Percentiles rank a stretch among this genome's conserved stretches.
Evolutionary conservation across 1,284 basidiomycete species (phyloP).

Genomic region (Trichosporon ovoides): DNA sequence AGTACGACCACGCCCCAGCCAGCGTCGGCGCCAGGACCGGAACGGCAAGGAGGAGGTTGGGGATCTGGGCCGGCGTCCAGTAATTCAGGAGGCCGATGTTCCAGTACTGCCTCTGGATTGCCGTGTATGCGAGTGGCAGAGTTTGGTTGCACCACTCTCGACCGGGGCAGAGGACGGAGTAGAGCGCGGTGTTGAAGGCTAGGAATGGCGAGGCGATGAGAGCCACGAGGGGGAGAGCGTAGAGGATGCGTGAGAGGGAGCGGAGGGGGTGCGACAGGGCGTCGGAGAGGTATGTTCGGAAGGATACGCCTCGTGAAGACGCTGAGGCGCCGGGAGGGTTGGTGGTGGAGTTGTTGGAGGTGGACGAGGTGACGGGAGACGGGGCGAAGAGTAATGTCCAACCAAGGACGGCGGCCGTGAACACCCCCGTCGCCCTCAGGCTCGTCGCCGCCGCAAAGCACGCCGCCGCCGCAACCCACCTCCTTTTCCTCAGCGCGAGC

Average conservation of each 20-base stretch:
- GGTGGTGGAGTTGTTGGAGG: too few species aligned
- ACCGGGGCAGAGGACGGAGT: conserved; percentile 59
- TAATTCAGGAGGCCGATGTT: conserved; percentile 77
- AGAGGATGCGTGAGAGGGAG: too few species aligned
- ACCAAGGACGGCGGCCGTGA: conserved; percentile 68
- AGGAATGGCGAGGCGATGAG: conserved; percentile 62
- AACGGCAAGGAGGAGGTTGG: conserved; percentile 76
- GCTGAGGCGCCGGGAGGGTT: too few species aligned
- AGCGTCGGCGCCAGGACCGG: conserved; percentile 63
- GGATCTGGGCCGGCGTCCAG: conserved; percentile 75
- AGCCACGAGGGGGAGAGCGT: conserved; percentile 38
- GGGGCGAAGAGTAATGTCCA: conserved; percentile 63
- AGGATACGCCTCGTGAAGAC: too few species aligned
- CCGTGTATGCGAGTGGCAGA: conserved; percentile 70
- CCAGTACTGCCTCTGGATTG: conserved; percentile 82
- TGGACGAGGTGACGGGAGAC: too few species aligned
- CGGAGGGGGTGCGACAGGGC: neutral
- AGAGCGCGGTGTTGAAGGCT: conserved; percentile 64
- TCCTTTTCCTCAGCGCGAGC: conserved; percentile 23
- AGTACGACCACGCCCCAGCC: conserved; percentile 6
- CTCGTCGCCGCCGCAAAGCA: conserved; percentile 62
- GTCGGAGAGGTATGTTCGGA: neutral
- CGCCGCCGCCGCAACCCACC: conserved; percentile 47
- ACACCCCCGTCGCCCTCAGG: conserved; percentile 77
- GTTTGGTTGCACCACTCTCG: conserved; percentile 62